Evolutionary conservation across 805 yeast species (phyloP).

Genomic region (Lipomyces mesembrius): DNA sequence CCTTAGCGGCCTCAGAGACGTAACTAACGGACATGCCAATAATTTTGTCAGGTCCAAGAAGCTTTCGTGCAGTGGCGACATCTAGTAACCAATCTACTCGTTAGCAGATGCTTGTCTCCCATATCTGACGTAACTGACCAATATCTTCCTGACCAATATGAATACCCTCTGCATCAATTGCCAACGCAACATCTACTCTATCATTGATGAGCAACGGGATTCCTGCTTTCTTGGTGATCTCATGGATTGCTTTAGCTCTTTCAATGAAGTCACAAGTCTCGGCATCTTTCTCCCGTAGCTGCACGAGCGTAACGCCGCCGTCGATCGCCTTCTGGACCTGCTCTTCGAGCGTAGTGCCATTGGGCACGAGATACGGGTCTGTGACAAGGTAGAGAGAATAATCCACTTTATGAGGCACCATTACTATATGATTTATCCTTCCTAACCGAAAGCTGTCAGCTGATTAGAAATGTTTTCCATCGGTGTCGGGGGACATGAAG

Average conservation of each 20-base stretch:
- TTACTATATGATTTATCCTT: background rate
- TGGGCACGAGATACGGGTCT: conserved; percentile 75
- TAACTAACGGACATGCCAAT: conserved; percentile 77
- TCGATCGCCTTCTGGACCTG: conserved; percentile 66
- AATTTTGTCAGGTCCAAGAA: conserved; percentile 75
- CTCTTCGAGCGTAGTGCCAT: conserved; percentile 55
- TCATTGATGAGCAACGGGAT: conserved; percentile 87
- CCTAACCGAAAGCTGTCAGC: background rate
- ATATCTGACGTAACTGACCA: conserved; percentile 44
- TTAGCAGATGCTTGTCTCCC: background rate
- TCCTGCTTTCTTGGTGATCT: conserved; percentile 59
- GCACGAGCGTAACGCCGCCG: conserved; percentile 80
- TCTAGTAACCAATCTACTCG: conserved; percentile 37
- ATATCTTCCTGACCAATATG: conserved; percentile 94
- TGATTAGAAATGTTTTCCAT: background rate
- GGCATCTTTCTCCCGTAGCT: conserved; percentile 76
- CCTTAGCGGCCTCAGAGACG: conserved; percentile 59
- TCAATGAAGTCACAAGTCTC: conserved; percentile 70
- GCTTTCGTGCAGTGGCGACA: conserved; percentile 58
- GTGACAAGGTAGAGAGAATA: conserved; percentile 78
- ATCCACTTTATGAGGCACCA: conserved; percentile 47
- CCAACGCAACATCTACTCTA: conserved; percentile 85
- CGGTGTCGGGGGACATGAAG: no score
- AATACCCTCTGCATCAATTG: conserved; percentile 86
- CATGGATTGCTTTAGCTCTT: conserved; percentile 64